Percentiles rank a stretch among this genome's conserved stretches.
Evolutionary conservation across 2,329 filamentous ascomycete genomes (phyloP).

Genomic region (Sclerotinia subarctica): DNA sequence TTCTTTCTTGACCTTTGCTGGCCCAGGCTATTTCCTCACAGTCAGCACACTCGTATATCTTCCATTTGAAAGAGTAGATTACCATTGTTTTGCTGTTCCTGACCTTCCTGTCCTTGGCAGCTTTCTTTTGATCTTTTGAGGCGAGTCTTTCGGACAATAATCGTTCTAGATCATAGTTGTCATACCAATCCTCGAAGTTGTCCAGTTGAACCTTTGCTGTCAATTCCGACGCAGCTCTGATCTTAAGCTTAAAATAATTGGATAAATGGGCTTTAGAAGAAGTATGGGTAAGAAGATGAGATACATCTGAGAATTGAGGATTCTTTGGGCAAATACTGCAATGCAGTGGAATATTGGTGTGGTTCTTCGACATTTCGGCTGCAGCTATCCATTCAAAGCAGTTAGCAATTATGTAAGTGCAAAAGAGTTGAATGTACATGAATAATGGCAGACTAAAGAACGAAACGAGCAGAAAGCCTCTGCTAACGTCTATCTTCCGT

Average conservation of each 20-base stretch:
- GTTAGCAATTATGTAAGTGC: constrained; percentile 18
- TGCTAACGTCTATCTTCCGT: not conserved
- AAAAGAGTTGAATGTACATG: not conserved
- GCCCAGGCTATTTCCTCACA: not conserved
- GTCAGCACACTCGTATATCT: not conserved
- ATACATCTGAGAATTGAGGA: constrained; percentile 82
- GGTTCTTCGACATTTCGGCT: constrained; percentile 30
- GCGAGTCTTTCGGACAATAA: constrained; percentile 76
- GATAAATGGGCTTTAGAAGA: constrained; percentile 90
- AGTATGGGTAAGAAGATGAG: constrained; percentile 88
- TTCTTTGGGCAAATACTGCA: constrained; percentile 82
- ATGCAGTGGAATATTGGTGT: constrained; percentile 58
- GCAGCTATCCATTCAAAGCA: constrained; percentile 11
- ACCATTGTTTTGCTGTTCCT: constrained; percentile 21
- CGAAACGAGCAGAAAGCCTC: not conserved
- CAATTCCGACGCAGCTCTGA: constrained; percentile 66
- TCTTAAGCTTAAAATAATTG: constrained; percentile 75
- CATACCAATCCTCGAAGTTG: constrained; percentile 77
- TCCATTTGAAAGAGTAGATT: too few species aligned
- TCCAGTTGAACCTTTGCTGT: constrained; percentile 60
- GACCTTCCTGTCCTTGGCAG: constrained; percentile 36
- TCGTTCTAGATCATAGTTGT: constrained; percentile 63
- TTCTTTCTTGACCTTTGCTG: constrained; percentile 25
- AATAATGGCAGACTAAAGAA: not conserved
- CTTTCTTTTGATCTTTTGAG: constrained; percentile 68